A percentile compares a stretch with the other conserved stretches of the same genome.
phyloP scores from a whole-genome alignment of 148 eudicot genomes.

The Rhododendron simsii region DNA sequence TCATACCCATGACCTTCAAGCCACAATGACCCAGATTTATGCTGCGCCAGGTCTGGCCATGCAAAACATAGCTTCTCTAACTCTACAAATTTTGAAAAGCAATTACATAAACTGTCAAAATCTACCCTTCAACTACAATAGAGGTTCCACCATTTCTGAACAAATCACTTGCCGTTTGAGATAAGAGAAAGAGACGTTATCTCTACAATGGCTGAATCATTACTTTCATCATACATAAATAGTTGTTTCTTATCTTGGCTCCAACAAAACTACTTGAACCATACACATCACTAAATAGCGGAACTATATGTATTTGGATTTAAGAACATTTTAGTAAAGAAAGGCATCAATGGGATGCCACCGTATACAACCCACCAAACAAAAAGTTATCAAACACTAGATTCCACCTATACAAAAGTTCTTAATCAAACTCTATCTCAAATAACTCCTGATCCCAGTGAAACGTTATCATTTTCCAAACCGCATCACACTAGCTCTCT shows the following conservation, averaged over 20 bases:
- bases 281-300: neutral
- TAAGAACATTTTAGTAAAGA: neutral
- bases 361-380: neutral
- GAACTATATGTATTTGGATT: neutral
- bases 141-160: neutral
- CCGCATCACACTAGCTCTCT: neutral
- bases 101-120: neutral
- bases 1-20: neutral
- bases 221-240: neutral
- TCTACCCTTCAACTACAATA: neutral
- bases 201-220: neutral
- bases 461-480: neutral
- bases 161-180: neutral
- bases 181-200: neutral
- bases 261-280: neutral
- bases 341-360: neutral
- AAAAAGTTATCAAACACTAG: neutral
- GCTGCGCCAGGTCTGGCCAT: neutral
- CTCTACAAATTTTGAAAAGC: neutral
- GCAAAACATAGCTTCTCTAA: neutral
- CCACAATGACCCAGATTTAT: neutral
- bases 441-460: neutral
- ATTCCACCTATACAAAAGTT: neutral
- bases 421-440: neutral
- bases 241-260: neutral